These are phyloP conservation scores for Barbarea vulgaris DNA, from an alignment of 345 rosid species.

Conservation along the genomic window DNA sequence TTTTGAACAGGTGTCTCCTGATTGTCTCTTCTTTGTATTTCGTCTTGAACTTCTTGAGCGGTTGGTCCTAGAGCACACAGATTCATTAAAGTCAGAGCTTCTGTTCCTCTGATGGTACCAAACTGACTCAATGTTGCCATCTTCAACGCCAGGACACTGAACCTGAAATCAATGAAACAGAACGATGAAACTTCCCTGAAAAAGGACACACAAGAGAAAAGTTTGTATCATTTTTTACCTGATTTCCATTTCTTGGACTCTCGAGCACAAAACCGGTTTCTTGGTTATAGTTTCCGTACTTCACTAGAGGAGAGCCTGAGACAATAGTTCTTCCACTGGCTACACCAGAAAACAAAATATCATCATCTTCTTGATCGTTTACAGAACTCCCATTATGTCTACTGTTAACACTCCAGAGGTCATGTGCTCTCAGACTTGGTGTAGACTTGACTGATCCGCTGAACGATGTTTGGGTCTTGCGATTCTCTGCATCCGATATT, in stretches of 20 bases:
- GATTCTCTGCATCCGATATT: constrained; percentile 47
- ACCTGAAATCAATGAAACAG: constrained; percentile 54
- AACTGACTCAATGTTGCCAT: constrained; percentile 47
- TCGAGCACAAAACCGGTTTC: constrained; percentile 53
- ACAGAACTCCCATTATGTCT: constrained; percentile 57
- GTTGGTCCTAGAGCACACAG: constrained; percentile 36
- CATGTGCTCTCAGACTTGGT: constrained; percentile 54
- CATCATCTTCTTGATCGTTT: constrained; percentile 70
- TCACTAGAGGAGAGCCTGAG: constrained; percentile 46
- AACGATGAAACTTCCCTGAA: not conserved
- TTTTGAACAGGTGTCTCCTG: constrained; percentile 46
- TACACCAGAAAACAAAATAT: constrained; percentile 69
- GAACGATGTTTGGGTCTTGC: constrained; percentile 5
- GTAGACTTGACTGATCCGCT: constrained; percentile 51
- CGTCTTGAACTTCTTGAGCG: constrained; percentile 52
- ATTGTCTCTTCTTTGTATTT: constrained; percentile 46
- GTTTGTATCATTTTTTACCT: constrained; percentile 49
- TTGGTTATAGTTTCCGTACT: constrained; percentile 39
- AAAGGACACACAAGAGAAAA: not conserved
- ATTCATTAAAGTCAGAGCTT: constrained; percentile 69
- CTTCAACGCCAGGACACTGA: constrained; percentile 50
- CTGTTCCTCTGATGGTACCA: constrained; percentile 80
- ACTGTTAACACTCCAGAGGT: constrained; percentile 54
- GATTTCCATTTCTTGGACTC: constrained; percentile 57
- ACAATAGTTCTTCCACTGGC: constrained; percentile 49